Base-by-base conservation (phyloP, 2,329 filamentous ascomycete genomes). In the Alternaria infectoria region DNA sequence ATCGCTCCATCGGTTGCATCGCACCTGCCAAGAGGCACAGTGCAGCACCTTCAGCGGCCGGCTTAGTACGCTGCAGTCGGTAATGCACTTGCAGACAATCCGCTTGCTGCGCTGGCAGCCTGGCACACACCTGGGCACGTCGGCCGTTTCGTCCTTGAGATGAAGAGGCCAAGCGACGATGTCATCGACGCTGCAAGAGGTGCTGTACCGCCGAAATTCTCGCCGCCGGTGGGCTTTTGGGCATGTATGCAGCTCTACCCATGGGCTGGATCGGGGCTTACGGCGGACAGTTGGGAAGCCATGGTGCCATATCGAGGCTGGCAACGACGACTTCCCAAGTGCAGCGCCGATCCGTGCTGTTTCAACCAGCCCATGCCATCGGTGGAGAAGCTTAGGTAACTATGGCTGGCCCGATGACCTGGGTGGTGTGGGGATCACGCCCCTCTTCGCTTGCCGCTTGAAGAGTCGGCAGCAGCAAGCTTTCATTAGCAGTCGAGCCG, bases 391-490 rank as follows among this genome's bases (percentile, higher is more conserved):
- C 32, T 46, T 26, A 61, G 40, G 47, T 59, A 65, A 67, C 32
- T 46, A 59, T 50, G 52, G 47, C 49, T 40, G 59, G 65, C 69
- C 68, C 71, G 64, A 65, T 66, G 62, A 71, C 68, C 66, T 72
- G 71, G 70, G 57, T 58, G 47, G 47, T 45, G 61, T 68, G 64
- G 62, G 61, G 56, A 64, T 63, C 44, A 49, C 55, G 61, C 67
- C 69, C 61, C 66, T 63, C 64, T 32, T 63, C 59, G 63, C 69
- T 67, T 70, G 54, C 63, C 61, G 57, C 63, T 65, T 54, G 47
- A 46, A 69, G 64, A 69, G 64, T 69, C 61, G 66, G 56, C 56
- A 67, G 44, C 61, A 66, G 49, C 57, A 56, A 52, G 30, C 49
- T 40, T 36, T 52, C 13, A 36, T 40, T 52, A 52, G 49, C 49